Evolutionary conservation across 2,329 filamentous ascomycete genomes (phyloP), one percentile per base, ranked within the genome.

Genomic region (Colletotrichum scovillei): DNA sequence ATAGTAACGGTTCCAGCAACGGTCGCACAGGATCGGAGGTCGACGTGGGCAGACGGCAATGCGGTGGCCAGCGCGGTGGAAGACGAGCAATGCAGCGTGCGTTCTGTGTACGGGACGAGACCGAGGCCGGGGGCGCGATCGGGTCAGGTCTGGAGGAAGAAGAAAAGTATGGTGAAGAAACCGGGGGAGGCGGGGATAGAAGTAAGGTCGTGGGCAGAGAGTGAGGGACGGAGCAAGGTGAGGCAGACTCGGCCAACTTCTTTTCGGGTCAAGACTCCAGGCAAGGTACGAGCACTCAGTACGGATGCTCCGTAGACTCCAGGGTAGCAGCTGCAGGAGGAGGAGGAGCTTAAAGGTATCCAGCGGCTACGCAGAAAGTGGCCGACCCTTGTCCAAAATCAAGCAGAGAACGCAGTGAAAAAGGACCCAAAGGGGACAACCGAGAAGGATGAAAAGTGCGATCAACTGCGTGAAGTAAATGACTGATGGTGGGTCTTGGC

Each of bases 391-490:
- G 67, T 66, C 60, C 60, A 11, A 62, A 46, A 42, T 35, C 24
- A 30, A 22, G 59, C 32, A 52, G 57, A 55, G 32, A 52, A 72
- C 56, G 58, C 63, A 74, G 49, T 75, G 52, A 58, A 67, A 58
- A 60, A 46, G 46, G 59, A 30, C 35, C 42, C 56, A 49, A 49
- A 56, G 55, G 64, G 42, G 69, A 59, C 58, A 58, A 59, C 62
- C 26, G 68, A 74, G 68, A 49, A 72, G 52, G 58, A 71, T 30
- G 57, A 58, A 66, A 67, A 62, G 63, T 72, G 68, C 67, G 59
- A 72, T 74, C 69, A 69, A 74, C 59, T 69, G 69, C 60, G 59
- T 68, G 69, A 74, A 53, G 72, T 73, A 75, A 75, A 75, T 75
- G 74, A 75, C 64, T 28, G 64, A 46, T 55, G 32, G 74, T 73